Conservation (phyloP, 2,329 filamentous ascomycete species). For the Pseudogymnoascus sp. region DNA sequence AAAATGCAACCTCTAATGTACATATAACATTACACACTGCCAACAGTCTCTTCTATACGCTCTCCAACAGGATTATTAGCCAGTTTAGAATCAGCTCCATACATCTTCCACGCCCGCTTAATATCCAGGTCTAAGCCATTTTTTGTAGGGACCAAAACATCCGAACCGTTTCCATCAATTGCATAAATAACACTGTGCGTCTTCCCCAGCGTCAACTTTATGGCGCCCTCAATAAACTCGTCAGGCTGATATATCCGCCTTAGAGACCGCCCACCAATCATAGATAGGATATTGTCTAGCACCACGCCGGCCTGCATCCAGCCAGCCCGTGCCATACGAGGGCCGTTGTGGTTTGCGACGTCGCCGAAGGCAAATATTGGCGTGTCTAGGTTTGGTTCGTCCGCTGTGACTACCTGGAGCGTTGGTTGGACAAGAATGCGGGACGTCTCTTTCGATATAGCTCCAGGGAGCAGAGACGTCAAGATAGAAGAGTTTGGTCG, state of each 20-base stretch:
- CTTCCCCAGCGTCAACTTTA: slow-evolving; percentile 34
- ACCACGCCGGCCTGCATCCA: slow-evolving; percentile 37
- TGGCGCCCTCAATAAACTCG: slow-evolving; percentile 27
- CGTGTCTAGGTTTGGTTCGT: slow-evolving; percentile 16
- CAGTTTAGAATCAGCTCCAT: slow-evolving; percentile 13
- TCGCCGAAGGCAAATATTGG: slow-evolving; percentile 45
- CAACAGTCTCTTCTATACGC: background rate
- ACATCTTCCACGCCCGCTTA: slow-evolving; percentile 15
- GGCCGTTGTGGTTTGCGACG: slow-evolving; percentile 37
- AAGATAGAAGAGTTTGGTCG: slow-evolving; percentile 36
- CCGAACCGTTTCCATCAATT: background rate
- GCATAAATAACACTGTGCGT: slow-evolving; percentile 4
- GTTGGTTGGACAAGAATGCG: slow-evolving; percentile 35
- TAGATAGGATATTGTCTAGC: slow-evolving; percentile 35
- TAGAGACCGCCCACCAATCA: slow-evolving; percentile 28
- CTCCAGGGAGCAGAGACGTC: slow-evolving; percentile 23
- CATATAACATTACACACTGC: background rate
- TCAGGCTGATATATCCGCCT: slow-evolving; percentile 25
- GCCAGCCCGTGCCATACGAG: slow-evolving; percentile 37
- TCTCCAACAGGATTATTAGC: background rate
- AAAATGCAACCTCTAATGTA: background rate
- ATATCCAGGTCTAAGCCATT: slow-evolving; percentile 15
- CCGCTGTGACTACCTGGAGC: slow-evolving; percentile 35
- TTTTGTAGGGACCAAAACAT: background rate
- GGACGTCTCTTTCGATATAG: slow-evolving; percentile 26